These are phyloP conservation scores for Ogataea corticis DNA, from an alignment of 805 yeast species.

Conservation along the genomic window DNA sequence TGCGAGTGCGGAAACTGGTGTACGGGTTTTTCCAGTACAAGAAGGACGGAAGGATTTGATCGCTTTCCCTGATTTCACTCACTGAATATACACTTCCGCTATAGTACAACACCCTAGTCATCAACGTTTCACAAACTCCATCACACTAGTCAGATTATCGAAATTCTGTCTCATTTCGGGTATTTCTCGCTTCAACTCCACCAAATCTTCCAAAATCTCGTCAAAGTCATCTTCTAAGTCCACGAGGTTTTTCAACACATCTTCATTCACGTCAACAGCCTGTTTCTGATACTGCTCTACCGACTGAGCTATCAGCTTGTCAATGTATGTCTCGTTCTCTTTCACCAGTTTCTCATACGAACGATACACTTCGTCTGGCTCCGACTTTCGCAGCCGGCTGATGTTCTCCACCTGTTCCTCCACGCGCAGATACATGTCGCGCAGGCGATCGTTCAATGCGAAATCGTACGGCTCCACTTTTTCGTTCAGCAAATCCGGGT, in stretches of 20 bases:
- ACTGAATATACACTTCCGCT: no score
- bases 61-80: no score
- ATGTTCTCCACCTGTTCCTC: conserved; percentile 63
- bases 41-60: no score
- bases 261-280: conserved; percentile 2
- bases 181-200: conserved; percentile 36
- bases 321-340: conserved; percentile 16
- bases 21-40: no score
- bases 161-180: conserved; percentile 40
- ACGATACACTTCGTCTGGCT: conserved; percentile 44
- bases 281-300: conserved; percentile 12
- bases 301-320: conserved; percentile 21
- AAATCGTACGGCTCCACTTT: conserved; percentile 72
- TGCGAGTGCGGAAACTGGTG: no score
- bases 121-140: conserved; percentile 19
- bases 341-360: conserved; percentile 36
- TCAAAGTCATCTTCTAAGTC: conserved; percentile 16
- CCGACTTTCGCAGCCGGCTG: conserved; percentile 52
- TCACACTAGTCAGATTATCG: conserved; percentile 30
- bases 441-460: conserved; percentile 57
- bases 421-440: conserved; percentile 56
- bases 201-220: conserved; percentile 29
- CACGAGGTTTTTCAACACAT: background rate
- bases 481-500: conserved; percentile 23
- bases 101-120: background rate